Conservation (phyloP, 306 rosid species). For the Inga laurina region DNA sequence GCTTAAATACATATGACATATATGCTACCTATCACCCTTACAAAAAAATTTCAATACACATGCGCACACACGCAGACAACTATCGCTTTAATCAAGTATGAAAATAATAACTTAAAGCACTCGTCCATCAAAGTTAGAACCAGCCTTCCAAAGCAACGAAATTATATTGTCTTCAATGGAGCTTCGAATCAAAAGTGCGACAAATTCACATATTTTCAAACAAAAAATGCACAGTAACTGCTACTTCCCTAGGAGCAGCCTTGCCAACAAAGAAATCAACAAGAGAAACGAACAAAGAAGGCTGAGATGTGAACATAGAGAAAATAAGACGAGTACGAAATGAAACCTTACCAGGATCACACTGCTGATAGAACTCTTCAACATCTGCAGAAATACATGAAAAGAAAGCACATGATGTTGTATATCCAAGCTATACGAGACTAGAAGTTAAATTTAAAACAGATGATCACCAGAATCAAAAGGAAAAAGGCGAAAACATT, state of each 20-base stretch:
- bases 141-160: not conserved
- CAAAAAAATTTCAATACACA: not conserved
- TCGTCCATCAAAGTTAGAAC: not conserved
- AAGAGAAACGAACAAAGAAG: not conserved
- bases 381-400: conserved; percentile 41
- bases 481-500: not conserved
- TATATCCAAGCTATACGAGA: not conserved
- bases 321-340: not conserved
- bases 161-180: not conserved
- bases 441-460: not conserved
- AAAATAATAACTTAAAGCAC: not conserved
- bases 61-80: not conserved
- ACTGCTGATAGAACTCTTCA: conserved; percentile 57
- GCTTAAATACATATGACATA: not conserved
- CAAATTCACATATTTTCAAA: not conserved
- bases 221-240: not conserved
- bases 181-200: not conserved
- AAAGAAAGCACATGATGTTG: not conserved
- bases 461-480: not conserved
- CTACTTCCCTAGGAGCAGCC: not conserved
- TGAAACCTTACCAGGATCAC: conserved; percentile 60
- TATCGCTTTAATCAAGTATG: not conserved
- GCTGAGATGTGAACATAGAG: not conserved
- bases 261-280: not conserved
- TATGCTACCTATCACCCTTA: not conserved